Evolutionary conservation across 1,284 basidiomycete species (phyloP).

Genomic region (Moniliophthora roreri): DNA sequence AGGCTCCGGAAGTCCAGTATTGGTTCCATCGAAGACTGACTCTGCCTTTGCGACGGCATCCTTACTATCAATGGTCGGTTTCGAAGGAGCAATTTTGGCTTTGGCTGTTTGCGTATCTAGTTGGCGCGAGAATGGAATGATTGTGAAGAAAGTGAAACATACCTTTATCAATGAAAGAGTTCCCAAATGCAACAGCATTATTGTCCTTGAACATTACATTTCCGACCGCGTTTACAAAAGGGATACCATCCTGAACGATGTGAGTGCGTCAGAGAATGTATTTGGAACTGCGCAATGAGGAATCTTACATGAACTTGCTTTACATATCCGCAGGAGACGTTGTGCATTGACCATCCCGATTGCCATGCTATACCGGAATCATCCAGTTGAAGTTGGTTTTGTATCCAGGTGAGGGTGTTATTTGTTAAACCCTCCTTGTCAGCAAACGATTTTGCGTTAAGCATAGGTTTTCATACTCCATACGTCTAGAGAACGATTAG

Average conservation of each 20-base stretch:
- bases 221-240: neutral
- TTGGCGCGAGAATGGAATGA: no score
- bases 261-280: neutral
- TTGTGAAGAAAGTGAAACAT: neutral
- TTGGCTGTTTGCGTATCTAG: neutral
- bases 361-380: slow-evolving; percentile 28
- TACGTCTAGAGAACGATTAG: slow-evolving; percentile 34
- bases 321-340: neutral
- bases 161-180: neutral
- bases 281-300: no score
- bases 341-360: slow-evolving; percentile 27
- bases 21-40: slow-evolving; percentile 38
- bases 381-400: slow-evolving; percentile 29
- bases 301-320: neutral
- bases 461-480: slow-evolving; percentile 37
- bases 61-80: slow-evolving; percentile 34
- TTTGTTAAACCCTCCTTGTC: slow-evolving; percentile 25
- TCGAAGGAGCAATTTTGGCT: slow-evolving; percentile 37
- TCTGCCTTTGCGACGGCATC: slow-evolving; percentile 41
- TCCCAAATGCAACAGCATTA: neutral
- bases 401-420: slow-evolving; percentile 34
- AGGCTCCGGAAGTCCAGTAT: slow-evolving; percentile 37
- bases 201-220: neutral
- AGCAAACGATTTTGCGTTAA: slow-evolving; percentile 27
- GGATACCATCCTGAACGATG: neutral